Percentiles rank a stretch among this genome's conserved stretches.
phyloP scores from a whole-genome alignment of 768 basidiomycete species.

The Pleurotus cornucopiae region DNA sequence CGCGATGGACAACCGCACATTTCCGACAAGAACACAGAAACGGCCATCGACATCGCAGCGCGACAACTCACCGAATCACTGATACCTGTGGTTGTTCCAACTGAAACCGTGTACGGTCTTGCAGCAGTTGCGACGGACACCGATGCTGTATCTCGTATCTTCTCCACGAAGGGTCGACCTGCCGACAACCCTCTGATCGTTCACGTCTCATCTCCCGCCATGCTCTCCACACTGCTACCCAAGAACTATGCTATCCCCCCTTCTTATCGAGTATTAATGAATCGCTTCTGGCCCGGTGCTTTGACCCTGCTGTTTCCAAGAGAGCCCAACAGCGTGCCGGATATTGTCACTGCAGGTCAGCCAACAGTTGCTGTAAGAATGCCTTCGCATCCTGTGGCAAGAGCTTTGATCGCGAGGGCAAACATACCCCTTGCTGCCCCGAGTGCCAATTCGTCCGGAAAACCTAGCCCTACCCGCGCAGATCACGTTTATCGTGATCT shows the following conservation, averaged over 20 bases:
- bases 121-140: conserved; percentile 76
- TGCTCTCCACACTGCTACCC: conserved; percentile 79
- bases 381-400: conserved; percentile 90
- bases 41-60: conserved; percentile 53
- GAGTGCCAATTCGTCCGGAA: conserved; percentile 91
- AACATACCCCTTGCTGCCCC: conserved; percentile 87
- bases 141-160: conserved; percentile 69
- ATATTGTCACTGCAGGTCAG: conserved; percentile 76
- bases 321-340: conserved; percentile 54
- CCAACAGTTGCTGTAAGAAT: conserved; percentile 86
- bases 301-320: conserved; percentile 89
- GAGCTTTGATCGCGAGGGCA: conserved; percentile 77
- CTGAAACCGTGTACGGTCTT: conserved; percentile 98
- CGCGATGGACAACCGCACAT: conserved; percentile 41
- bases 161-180: conserved; percentile 86
- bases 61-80: conserved; percentile 43
- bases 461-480: conserved; percentile 89
- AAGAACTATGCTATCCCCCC: conserved; percentile 52
- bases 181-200: conserved; percentile 97
- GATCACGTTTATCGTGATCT: conserved; percentile 83
- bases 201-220: conserved; percentile 81
- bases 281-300: conserved; percentile 92
- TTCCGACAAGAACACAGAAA: conserved; percentile 43
- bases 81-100: conserved; percentile 83
- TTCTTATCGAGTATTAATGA: conserved; percentile 72